Evolutionary conservation across 352 stramenopile species (phyloP), one percentile per base, ranked within the genome.

Genomic region (Phytophthora hybrid): DNA sequence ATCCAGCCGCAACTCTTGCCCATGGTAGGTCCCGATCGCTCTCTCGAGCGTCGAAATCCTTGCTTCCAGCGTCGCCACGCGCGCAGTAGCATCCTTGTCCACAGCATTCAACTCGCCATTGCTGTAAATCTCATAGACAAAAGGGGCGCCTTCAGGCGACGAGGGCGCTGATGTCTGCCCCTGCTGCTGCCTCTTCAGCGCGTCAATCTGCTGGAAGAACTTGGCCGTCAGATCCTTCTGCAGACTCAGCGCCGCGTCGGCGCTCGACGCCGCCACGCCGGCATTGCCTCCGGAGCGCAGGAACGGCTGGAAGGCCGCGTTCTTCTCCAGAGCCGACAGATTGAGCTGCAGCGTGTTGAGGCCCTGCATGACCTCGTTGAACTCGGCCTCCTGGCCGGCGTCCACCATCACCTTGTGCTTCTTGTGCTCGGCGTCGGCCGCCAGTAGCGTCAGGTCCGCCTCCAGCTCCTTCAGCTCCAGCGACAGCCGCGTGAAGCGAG

Each of bases 121-220:
- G 73, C 83, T 93, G 80, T 85, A 94, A 55, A 94, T 91, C 71
- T 94, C 87, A 73, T 94, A 94, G 59, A 93, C 81, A 58, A 94
- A 90, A 4, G 82, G 77, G 5, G 84, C 78, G 21, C 49, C 47
- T 41, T 75, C 62, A 14, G 53, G 59, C 9, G 39, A 59, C 3
- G 56, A 53, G 29, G 59, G 34, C 31, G 19, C 46, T 32, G 44
- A 19, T 4, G 66, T 74, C 23, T 74, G 64, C 13, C 59, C 67
- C 23, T 79, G 74, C 61, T 86, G 76, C 64, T 88, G 72, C 3
- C 72, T 60, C 74, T 88, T 90, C 9, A 93, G 70, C 11, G 75
- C 65, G 26, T 91, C 80, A 4, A 94, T 88, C 54, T 93, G 82
- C 68, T 88, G 55, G 63, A 94, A 93, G 59, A 94, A 93, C 63